A percentile compares a stretch with the other conserved stretches of the same genome.
These are phyloP conservation scores for Daldinia caldariorum DNA, from an alignment of 495 filamentous ascomycete genomes.

Conservation along the genomic window DNA sequence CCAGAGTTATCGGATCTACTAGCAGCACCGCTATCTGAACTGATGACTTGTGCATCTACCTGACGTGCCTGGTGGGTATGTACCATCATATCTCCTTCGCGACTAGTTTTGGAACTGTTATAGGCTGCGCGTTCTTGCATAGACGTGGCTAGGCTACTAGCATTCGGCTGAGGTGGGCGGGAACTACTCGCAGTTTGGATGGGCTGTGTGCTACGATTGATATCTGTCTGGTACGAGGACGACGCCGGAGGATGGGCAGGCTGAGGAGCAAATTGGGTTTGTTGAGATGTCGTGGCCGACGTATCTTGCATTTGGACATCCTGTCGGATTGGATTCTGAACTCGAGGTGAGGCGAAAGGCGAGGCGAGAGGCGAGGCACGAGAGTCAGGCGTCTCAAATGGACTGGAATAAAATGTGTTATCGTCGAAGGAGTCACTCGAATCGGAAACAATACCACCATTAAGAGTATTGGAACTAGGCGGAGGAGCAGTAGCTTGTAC, in stretches of 20 bases:
- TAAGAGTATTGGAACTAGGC: slow-evolving; percentile 63
- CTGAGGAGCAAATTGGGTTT: slow-evolving; percentile 20
- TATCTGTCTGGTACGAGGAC: slow-evolving; percentile 24
- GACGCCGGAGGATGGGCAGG: slow-evolving; percentile 19
- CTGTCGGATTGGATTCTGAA: slow-evolving; percentile 53
- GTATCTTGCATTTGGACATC: slow-evolving; percentile 55
- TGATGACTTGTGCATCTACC: slow-evolving; percentile 43
- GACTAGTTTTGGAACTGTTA: slow-evolving; percentile 13
- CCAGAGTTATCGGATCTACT: slow-evolving; percentile 55
- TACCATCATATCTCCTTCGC: slow-evolving; percentile 4
- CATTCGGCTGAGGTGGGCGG: slow-evolving; percentile 19
- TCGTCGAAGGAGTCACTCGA: slow-evolving; percentile 86
- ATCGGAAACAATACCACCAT: slow-evolving; percentile 64
- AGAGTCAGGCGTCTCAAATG: slow-evolving; percentile 62
- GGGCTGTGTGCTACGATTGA: slow-evolving; percentile 25
- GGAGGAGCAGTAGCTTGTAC: slow-evolving; percentile 60
- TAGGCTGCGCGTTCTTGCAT: slow-evolving; percentile 15
- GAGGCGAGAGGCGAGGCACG: slow-evolving; percentile 45
- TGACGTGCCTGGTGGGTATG: slow-evolving; percentile 31
- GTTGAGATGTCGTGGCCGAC: slow-evolving; percentile 18
- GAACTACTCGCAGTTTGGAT: slow-evolving; percentile 35
- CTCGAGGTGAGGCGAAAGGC: slow-evolving; percentile 40
- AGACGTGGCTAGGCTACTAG: slow-evolving; percentile 11
- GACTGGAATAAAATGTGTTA: slow-evolving; percentile 95
- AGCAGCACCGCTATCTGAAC: slow-evolving; percentile 51